Conservation (phyloP, 306 rosid genomes). For the Glycyrrhiza uralensis region DNA sequence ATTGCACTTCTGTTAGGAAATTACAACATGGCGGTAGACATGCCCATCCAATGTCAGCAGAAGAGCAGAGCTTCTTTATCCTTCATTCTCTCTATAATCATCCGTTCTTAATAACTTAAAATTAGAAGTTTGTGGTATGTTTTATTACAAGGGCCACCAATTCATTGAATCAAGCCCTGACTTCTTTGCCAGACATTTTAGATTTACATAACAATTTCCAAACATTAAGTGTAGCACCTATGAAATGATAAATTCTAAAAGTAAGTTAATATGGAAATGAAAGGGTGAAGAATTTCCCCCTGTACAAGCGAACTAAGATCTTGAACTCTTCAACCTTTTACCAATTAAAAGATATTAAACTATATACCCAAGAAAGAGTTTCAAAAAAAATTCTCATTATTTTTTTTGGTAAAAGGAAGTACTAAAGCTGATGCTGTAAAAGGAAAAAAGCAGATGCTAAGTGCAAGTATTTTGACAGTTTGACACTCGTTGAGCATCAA, state of each 20-base stretch:
- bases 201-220: background rate
- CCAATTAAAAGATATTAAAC: background rate
- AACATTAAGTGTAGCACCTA: background rate
- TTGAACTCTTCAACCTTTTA: background rate
- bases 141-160: background rate
- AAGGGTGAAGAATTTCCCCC: background rate
- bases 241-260: background rate
- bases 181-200: conserved; percentile 11
- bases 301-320: background rate
- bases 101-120: background rate
- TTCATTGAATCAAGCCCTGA: conserved; percentile 9
- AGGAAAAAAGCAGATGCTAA: background rate
- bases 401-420: background rate
- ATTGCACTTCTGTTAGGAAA: conserved; percentile 1
- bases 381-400: background rate
- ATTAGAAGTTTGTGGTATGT: conserved; percentile 13
- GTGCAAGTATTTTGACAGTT: background rate
- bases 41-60: background rate
- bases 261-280: background rate
- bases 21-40: background rate
- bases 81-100: conserved; percentile 8
- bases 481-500: background rate
- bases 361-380: background rate
- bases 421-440: background rate
- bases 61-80: background rate